Evolutionary conservation across 176 grass and related monocot genomes (phyloP), one percentile per base, ranked within the genome.

Genomic region (Aegilops bicornis): DNA sequence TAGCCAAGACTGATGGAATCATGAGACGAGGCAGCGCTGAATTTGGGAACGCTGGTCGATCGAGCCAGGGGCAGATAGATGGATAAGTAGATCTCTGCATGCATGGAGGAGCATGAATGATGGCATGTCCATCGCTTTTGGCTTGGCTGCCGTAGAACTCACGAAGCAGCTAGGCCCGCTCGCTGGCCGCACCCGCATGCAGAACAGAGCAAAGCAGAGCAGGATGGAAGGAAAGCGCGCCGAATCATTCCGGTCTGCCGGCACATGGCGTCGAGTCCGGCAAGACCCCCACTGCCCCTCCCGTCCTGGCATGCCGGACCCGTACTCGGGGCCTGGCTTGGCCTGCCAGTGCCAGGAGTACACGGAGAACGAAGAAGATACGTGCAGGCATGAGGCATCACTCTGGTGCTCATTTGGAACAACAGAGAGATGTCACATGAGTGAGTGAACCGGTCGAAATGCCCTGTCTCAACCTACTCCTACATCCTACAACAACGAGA

Each of bases 191-290:
- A 9, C 1, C 37, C 9, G 39, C 39, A 42, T 45, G 88, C 72
- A 64, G 52, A 56, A 16, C 17, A 20, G 52, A 56, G 52, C 0
- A 4, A 1, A 45, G 42, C 42, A 17, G 88, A 35, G 19, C 33
- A 70, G 48, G 13, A 50, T 17, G 47, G 67, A 42, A 42, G 40
- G 40, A 42, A 7, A 78, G 56, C 87, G 59, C 82, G 22, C n/a
- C 47, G 83, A 72, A 86, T 79, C 79, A 90, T 83, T 90, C 22
- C 73, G 79, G 56, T 29, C 73, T 54, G 56, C 19, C 22, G n/a
- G 84, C 79, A 50, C 50, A 22, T n/a, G 24, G 10, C n/a, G 61
- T 2, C 7, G 1, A 4, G 4, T 11, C 22, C 42, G 73, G 36
- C 32, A 6, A 45, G 71, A 43, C 70, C 68, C 19, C 9, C 11